These are phyloP conservation scores for Calonectria montana DNA, from an alignment of 2,329 filamentous ascomycete genomes.

Conservation along the genomic window DNA sequence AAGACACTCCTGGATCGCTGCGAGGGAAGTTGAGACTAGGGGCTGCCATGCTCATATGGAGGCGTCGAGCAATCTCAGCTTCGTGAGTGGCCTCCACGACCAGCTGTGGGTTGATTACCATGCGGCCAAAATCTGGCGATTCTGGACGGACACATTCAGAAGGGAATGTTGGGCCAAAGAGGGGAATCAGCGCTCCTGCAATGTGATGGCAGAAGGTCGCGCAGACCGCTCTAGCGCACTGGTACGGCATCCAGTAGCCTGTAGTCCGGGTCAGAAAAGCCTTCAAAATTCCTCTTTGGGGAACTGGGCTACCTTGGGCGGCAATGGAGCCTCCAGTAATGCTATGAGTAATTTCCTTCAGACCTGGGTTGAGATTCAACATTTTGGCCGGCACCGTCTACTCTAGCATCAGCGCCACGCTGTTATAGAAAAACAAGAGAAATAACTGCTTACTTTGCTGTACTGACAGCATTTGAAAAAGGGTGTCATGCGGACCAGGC, in stretches of 20 bases:
- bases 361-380: constrained; percentile 79
- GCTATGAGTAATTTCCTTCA: constrained; percentile 91
- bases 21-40: constrained; percentile 35
- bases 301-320: constrained; percentile 78
- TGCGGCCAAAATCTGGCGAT: constrained; percentile 72
- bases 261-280: constrained; percentile 24
- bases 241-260: constrained; percentile 98
- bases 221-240: constrained; percentile 87
- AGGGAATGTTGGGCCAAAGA: constrained; percentile 89
- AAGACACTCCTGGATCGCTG: constrained; percentile 21
- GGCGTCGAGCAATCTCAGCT: constrained; percentile 46
- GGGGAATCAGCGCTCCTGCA: constrained; percentile 84
- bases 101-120: constrained; percentile 72
- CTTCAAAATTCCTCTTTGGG: neutral
- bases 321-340: constrained; percentile 93
- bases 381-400: constrained; percentile 92
- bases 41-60: constrained; percentile 26
- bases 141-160: constrained; percentile 73
- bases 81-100: constrained; percentile 64
- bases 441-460: constrained; percentile 73
- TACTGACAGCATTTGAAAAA: constrained; percentile 94
- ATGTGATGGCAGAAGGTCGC: constrained; percentile 91
- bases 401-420: constrained; percentile 27
- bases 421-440: neutral
- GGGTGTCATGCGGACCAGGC: constrained; percentile 91